Conservation (phyloP, 1,284 basidiomycete species). For the Omphalotus olearius region DNA sequence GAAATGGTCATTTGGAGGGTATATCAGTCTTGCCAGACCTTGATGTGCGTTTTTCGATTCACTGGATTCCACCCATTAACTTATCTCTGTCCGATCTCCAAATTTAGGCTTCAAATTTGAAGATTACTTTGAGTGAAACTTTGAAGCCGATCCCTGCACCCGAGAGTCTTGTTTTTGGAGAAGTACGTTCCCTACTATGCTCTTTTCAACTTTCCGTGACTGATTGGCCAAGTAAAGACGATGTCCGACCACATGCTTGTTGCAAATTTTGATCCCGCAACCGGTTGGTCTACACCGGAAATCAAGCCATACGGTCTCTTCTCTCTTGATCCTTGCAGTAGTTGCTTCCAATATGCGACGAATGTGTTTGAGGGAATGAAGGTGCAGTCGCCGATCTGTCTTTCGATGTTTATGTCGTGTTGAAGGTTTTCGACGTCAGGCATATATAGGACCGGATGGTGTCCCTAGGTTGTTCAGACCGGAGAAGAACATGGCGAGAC, state of each 20-base stretch:
- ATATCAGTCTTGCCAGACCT: slow-evolving; percentile 8
- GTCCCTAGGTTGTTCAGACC: slow-evolving; percentile 74
- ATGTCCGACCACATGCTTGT: slow-evolving; percentile 83
- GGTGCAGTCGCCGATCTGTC: slow-evolving; percentile 27
- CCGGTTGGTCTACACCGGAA: slow-evolving; percentile 77
- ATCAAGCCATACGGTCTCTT: slow-evolving; percentile 79
- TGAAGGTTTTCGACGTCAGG: slow-evolving; percentile 34
- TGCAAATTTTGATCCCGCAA: slow-evolving; percentile 53
- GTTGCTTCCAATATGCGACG: slow-evolving; percentile 73
- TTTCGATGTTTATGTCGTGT: not conserved
- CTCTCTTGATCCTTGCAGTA: slow-evolving; percentile 68
- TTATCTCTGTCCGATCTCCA: not conserved
- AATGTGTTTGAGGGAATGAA: slow-evolving; percentile 91
- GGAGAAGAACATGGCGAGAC: slow-evolving; percentile 76
- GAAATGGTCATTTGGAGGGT: slow-evolving; percentile 10
- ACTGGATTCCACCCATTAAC: not conserved
- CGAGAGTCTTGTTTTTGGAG: slow-evolving; percentile 35
- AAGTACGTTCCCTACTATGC: slow-evolving; percentile 20
- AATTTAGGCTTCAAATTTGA: slow-evolving; percentile 38
- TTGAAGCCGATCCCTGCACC: slow-evolving; percentile 33
- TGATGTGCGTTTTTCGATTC: slow-evolving; percentile 5
- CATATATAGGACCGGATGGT: slow-evolving; percentile 67
- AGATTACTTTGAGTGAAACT: slow-evolving; percentile 28
- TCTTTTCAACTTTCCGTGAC: not conserved
- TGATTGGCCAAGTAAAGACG: slow-evolving; percentile 23